phyloP scores from a whole-genome alignment of 371 early-diverging fungal genomes.

The Quaeritorhiza haematococci region DNA sequence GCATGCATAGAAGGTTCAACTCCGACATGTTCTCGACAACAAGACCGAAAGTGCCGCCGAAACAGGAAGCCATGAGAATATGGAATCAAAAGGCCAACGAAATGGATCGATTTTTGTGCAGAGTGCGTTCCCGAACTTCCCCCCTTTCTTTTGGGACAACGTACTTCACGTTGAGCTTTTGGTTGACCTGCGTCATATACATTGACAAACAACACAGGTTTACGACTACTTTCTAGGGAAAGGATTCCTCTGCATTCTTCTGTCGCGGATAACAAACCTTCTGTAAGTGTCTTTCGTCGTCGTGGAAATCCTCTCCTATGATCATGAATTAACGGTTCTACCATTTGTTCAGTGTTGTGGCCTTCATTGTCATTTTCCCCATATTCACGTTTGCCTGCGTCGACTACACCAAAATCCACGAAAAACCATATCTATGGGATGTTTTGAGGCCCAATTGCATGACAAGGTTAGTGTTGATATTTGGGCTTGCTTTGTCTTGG shows the following conservation, averaged over 20 bases:
- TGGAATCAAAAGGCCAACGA: conserved; percentile 82
- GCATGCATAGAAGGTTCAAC: conserved; percentile 3
- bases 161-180: conserved; percentile 2
- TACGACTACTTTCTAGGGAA: conserved; percentile 79
- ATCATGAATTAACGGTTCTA: not conserved
- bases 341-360: conserved; percentile 53
- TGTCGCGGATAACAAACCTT: conserved; percentile 65
- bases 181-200: conserved; percentile 1
- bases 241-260: conserved; percentile 71
- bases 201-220: conserved; percentile 31
- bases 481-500: conserved; percentile 6
- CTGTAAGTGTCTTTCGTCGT: conserved; percentile 43
- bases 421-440: conserved; percentile 60
- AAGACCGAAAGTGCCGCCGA: conserved; percentile 9
- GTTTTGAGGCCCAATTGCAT: conserved; percentile 75
- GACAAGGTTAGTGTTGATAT: conserved; percentile 31
- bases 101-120: conserved; percentile 72
- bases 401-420: conserved; percentile 71
- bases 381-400: conserved; percentile 85
- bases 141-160: not conserved
- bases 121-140: conserved; percentile 34
- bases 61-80: conserved; percentile 70
- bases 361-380: conserved; percentile 81
- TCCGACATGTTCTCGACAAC: conserved; percentile 16
- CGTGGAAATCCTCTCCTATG: not conserved